Evolutionary conservation across 2,329 filamentous ascomycete species (phyloP), one percentile per base, ranked within the genome.

Genomic region (Chaetomium globosum): DNA sequence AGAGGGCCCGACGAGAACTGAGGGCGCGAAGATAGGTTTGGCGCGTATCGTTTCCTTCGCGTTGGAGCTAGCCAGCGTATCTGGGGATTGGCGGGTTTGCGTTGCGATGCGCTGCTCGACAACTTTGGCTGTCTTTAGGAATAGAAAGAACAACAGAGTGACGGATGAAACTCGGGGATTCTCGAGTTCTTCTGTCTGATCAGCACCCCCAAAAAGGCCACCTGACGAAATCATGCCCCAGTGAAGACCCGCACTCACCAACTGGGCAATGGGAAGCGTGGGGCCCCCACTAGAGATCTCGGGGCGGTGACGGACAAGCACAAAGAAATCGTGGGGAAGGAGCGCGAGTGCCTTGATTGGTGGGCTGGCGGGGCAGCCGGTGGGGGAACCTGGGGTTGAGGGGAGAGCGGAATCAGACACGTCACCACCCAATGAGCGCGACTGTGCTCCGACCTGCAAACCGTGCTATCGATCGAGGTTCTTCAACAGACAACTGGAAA

Each of bases 261-360:
- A 53, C 43, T 21, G 26, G 65, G 61, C 43, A 52, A 60, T 56
- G 46, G 28, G 54, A n/a, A 21, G 21, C 31, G 54, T 31, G 55
- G 61, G 64, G 59, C 21, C 57, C 64, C 65, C 61, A 62, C 65
- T 16, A 9, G 2, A 26, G 10, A 57, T 58, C 30, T 48, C 21
- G 46, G 52, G 36, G 46, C 43, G 36, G 28, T 23, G 43, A 58
- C 48, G 55, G 61, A 58, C 48, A 59, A 59, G 54, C 23, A 63
- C 59, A 56, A 54, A 54, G 59, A 62, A 60, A 66, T 66, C 58
- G 64, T 59, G 66, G 66, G 59, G 65, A 53, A 66, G 57, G 28
- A 30, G 21, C 1, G 12, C 21, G 12, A 21, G 26, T 60, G 64
- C 16, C 39, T 7, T 43, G 39, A 43, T 43, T 43, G 39, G 60